Evolutionary conservation across 495 filamentous ascomycete species (phyloP).

Genomic region (Chaetomium fimeti): DNA sequence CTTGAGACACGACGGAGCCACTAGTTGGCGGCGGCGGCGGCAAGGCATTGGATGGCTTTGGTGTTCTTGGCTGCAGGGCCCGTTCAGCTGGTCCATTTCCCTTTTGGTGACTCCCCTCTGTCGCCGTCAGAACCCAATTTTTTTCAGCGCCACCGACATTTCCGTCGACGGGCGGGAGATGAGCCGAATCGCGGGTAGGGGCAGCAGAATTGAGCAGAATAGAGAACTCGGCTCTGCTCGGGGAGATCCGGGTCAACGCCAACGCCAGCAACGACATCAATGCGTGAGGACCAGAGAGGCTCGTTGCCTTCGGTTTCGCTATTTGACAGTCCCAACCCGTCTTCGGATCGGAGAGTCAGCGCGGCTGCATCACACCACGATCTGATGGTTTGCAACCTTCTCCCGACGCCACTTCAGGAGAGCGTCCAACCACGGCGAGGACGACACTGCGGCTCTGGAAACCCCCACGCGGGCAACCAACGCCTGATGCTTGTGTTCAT

Average conservation of each 20-base stretch:
- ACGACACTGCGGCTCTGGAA: not conserved
- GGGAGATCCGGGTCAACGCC: not conserved
- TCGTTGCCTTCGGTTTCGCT: not conserved
- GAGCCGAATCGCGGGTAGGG: not conserved
- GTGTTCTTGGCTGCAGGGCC: conserved; percentile 12
- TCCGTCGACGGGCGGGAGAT: not conserved
- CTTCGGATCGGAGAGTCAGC: not conserved
- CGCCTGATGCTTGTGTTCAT: not conserved
- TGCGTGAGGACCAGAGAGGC: not conserved
- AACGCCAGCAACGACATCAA: not conserved
- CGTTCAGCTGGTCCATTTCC: conserved; percentile 9
- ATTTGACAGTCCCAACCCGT: not conserved
- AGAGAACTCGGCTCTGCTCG: not conserved
- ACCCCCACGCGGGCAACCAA: not conserved
- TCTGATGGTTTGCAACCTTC: not conserved
- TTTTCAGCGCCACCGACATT: conserved; percentile 12
- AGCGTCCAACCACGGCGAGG: not conserved
- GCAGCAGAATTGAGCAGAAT: not conserved
- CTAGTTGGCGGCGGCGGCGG: not conserved
- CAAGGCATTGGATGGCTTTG: not conserved
- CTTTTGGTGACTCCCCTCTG: not conserved
- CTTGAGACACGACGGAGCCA: not conserved
- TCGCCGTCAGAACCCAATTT: not conserved
- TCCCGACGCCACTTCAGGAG: not conserved
- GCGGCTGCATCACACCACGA: not conserved